A percentile compares a stretch with the other conserved stretches of the same genome.
These are phyloP conservation scores for Phaffia australis DNA, from an alignment of 768 basidiomycete species.

Conservation along the genomic window DNA sequence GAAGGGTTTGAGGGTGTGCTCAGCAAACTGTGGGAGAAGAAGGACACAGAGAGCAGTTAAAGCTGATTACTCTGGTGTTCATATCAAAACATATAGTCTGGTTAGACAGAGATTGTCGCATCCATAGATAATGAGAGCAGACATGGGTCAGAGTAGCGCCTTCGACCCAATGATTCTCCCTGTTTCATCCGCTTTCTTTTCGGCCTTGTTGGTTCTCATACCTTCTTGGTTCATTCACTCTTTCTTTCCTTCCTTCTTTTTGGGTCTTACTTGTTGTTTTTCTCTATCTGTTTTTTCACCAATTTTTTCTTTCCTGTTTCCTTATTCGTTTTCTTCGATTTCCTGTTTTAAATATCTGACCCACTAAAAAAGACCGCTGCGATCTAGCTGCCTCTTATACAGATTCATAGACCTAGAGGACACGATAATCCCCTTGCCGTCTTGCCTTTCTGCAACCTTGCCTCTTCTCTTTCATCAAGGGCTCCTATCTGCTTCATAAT, in stretches of 20 bases:
- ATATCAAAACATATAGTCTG: neutral
- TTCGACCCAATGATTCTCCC: neutral
- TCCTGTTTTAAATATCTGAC: too few species aligned
- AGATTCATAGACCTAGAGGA: too few species aligned
- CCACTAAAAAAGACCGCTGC: too few species aligned
- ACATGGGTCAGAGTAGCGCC: neutral
- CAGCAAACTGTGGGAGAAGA: slow-evolving; percentile 52
- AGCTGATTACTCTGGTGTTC: neutral
- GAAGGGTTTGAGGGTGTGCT: slow-evolving; percentile 82
- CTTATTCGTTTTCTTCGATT: neutral
- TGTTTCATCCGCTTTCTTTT: neutral
- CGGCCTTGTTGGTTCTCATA: neutral
- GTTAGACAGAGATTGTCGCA: neutral
- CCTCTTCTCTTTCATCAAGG: neutral
- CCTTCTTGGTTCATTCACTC: neutral
- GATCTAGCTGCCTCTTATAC: too few species aligned
- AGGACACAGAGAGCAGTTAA: slow-evolving; percentile 10
- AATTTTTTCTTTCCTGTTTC: neutral
- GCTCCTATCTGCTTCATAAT: too few species aligned
- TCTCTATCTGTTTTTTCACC: neutral
- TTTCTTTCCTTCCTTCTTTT: neutral
- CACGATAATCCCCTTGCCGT: too few species aligned
- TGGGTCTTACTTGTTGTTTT: neutral
- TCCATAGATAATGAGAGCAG: neutral
- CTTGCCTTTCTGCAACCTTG: neutral